Conservation (phyloP, 768 basidiomycete species). For the Boletales sp. region DNA sequence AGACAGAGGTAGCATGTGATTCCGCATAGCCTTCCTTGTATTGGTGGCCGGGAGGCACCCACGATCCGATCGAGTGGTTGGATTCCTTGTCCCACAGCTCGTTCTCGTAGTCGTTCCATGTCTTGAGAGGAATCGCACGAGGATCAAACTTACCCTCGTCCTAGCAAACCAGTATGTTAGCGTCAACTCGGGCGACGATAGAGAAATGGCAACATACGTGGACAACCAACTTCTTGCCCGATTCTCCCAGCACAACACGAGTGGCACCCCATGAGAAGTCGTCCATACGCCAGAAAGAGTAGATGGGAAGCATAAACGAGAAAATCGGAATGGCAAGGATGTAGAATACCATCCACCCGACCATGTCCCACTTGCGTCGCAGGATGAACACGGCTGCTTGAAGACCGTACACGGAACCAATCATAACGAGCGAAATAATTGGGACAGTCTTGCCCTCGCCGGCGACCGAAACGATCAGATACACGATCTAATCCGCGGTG, state of each 20-base stretch:
- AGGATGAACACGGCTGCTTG: constrained; percentile 91
- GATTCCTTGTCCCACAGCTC: constrained; percentile 98
- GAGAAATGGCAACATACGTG: constrained; percentile 56
- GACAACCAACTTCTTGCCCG: constrained; percentile 92
- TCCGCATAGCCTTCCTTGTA: constrained; percentile 75
- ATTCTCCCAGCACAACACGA: constrained; percentile 89
- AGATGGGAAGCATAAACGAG: constrained; percentile 89
- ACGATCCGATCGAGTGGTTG: constrained; percentile 91
- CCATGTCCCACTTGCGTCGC: constrained; percentile 97
- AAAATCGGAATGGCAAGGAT: constrained; percentile 92
- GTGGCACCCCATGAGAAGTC: constrained; percentile 97
- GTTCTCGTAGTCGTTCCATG: constrained; percentile 96
- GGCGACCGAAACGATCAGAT: constrained; percentile 79
- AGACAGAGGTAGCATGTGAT: constrained; percentile 74
- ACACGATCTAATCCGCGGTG: constrained; percentile 58
- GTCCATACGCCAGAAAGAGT: constrained; percentile 98
- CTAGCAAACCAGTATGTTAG: constrained; percentile 35
- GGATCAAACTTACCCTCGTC: constrained; percentile 99
- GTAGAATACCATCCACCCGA: constrained; percentile 97
- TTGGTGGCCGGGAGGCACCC: constrained; percentile 75
- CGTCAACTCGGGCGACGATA: neutral
- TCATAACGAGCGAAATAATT: constrained; percentile 82
- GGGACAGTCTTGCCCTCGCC: constrained; percentile 68
- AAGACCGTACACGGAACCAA: constrained; percentile 91
- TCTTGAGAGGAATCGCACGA: constrained; percentile 88